Conservation (phyloP, 2,329 filamentous ascomycete species). For the Didymella lethalis region DNA sequence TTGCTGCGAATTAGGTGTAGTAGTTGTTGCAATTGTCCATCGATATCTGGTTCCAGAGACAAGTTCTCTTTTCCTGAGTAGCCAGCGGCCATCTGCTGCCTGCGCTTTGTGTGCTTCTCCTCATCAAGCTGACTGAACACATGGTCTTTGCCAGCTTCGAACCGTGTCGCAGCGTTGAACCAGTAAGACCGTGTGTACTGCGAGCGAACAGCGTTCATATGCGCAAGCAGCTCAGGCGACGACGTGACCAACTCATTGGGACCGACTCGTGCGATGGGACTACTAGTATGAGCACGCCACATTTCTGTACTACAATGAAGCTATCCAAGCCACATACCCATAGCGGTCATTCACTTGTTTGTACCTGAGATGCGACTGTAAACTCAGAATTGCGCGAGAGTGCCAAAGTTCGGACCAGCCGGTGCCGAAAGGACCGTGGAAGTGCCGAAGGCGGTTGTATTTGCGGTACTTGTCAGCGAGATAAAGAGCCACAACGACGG, state of each 20-base stretch:
- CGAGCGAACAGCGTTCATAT: slow-evolving; percentile 52
- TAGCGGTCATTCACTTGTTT: slow-evolving; percentile 24
- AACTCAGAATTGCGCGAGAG: slow-evolving; percentile 23
- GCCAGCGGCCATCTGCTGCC: slow-evolving; percentile 59
- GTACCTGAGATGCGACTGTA: slow-evolving; percentile 30
- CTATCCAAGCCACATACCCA: background rate
- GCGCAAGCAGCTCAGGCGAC: slow-evolving; percentile 55
- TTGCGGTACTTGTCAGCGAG: slow-evolving; percentile 22
- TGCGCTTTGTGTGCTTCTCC: slow-evolving; percentile 51
- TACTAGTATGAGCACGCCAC: slow-evolving; percentile 12
- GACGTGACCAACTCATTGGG: slow-evolving; percentile 59
- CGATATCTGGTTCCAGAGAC: slow-evolving; percentile 58
- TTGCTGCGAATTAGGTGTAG: slow-evolving; percentile 57
- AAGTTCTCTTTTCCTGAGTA: slow-evolving; percentile 63
- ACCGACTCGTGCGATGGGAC: slow-evolving; percentile 54
- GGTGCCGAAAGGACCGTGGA: slow-evolving; percentile 34
- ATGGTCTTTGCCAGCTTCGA: slow-evolving; percentile 61
- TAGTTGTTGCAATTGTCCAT: slow-evolving; percentile 56
- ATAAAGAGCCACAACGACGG: slow-evolving; percentile 13
- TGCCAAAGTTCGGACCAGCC: slow-evolving; percentile 39
- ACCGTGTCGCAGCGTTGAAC: slow-evolving; percentile 47
- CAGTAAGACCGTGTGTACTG: slow-evolving; percentile 50
- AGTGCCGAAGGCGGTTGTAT: slow-evolving; percentile 29
- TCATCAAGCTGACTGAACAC: slow-evolving; percentile 60
- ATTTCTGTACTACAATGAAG: background rate